phyloP scores from a whole-genome alignment of 2,329 filamentous ascomycete genomes.

The Cercospora sp. region DNA sequence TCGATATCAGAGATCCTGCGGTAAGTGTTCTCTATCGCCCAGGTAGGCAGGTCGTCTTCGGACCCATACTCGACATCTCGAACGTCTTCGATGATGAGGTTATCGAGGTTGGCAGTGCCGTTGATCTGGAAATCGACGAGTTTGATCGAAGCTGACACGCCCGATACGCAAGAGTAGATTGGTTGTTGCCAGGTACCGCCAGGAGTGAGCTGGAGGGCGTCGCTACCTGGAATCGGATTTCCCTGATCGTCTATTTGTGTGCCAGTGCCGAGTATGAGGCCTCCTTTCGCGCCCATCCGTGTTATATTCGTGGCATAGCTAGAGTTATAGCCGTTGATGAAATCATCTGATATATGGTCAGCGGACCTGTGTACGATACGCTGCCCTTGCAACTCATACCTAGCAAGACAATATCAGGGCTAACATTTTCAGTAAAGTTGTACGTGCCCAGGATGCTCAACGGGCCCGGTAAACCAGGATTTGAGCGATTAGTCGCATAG shows the following conservation, averaged over 20 bases:
- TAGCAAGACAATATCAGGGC: neutral
- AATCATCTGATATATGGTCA: neutral
- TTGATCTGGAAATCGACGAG: conserved; percentile 19
- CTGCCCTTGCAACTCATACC: neutral
- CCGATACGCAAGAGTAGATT: conserved; percentile 12
- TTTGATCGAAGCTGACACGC: conserved; percentile 14
- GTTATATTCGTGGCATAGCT: conserved; percentile 10
- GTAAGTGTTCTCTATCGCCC: conserved; percentile 11
- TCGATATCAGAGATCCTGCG: neutral
- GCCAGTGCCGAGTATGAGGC: conserved; percentile 11
- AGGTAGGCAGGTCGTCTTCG: conserved; percentile 3
- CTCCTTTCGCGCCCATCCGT: neutral
- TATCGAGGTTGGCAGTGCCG: conserved; percentile 18
- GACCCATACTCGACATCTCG: neutral
- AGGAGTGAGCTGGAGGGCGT: neutral
- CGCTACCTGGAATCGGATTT: neutral
- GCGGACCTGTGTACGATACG: neutral
- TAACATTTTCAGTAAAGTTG: neutral
- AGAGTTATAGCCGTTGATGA: neutral
- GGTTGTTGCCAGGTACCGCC: conserved; percentile 14
- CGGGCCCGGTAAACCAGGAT: conserved; percentile 6
- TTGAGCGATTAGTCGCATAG: neutral
- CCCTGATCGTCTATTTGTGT: conserved; percentile 1
- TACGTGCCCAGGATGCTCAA: neutral
- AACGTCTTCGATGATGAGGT: conserved; percentile 16